Evolutionary conservation across 345 rosid species (phyloP).

Genomic region (Heritiera littoralis): DNA sequence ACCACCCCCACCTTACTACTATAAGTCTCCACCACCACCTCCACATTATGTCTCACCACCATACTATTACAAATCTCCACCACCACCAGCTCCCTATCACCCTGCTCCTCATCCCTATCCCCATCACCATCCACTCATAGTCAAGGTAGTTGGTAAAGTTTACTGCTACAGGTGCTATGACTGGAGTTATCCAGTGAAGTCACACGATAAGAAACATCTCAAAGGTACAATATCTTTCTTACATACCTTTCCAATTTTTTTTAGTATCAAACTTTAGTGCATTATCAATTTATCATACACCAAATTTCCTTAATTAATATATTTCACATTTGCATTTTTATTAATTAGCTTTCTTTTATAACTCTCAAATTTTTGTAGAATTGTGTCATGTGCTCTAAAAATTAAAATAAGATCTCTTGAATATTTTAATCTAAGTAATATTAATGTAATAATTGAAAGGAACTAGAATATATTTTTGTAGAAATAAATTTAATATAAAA

Average conservation of each 20-base stretch:
- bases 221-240: slow-evolving; percentile 42
- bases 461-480: not conserved
- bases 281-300: too few species aligned
- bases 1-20: slow-evolving; percentile 28
- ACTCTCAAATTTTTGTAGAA: not conserved
- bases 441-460: not conserved
- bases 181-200: slow-evolving; percentile 46
- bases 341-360: not conserved
- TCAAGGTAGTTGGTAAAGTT: slow-evolving; percentile 55
- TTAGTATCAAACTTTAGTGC: not conserved
- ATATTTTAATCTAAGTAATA: too few species aligned
- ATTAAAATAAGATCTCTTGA: not conserved
- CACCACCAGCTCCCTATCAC: not conserved
- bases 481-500: not conserved
- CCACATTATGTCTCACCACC: not conserved
- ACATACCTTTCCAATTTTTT: not conserved
- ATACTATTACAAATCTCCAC: not conserved
- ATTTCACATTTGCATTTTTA: not conserved
- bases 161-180: slow-evolving; percentile 62
- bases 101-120: slow-evolving; percentile 13
- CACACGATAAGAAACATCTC: slow-evolving; percentile 77
- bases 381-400: not conserved
- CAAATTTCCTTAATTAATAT: too few species aligned
- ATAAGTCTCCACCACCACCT: slow-evolving; percentile 25
- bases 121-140: slow-evolving; percentile 32